These are phyloP conservation scores for Tetrahymena thermophila DNA, from an alignment of 73 alveolate genomes.

Conservation along the genomic window DNA sequence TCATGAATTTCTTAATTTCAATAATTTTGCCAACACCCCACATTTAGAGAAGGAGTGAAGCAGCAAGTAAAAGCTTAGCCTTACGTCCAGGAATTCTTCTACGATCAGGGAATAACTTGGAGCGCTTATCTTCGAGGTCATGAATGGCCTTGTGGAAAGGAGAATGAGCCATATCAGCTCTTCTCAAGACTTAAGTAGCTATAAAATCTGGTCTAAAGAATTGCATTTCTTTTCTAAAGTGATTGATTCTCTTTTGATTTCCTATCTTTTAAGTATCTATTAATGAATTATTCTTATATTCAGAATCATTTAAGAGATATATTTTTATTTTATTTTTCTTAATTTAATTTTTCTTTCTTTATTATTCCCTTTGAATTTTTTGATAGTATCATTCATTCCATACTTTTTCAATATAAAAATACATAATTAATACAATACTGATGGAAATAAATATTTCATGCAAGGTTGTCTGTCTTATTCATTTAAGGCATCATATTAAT, in stretches of 20 bases:
- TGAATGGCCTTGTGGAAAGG: constrained; percentile 34
- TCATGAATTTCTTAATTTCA: constrained; percentile 24
- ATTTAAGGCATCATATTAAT: too few species aligned
- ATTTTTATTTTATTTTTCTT: background rate
- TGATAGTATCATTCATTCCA: background rate
- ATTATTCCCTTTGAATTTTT: background rate
- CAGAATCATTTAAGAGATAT: background rate
- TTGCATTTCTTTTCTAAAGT: background rate
- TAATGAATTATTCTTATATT: background rate
- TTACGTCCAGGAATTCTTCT: constrained; percentile 48
- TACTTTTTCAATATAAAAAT: background rate
- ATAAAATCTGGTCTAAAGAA: background rate
- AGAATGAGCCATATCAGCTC: constrained; percentile 42
- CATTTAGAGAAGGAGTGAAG: constrained; percentile 9
- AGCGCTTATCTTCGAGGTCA: constrained; percentile 24
- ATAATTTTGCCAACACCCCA: constrained; percentile 21
- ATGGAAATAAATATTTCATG: background rate
- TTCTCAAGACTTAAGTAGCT: constrained; percentile 20
- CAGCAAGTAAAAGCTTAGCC: constrained; percentile 34
- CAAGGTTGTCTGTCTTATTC: too few species aligned
- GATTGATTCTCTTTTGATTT: background rate
- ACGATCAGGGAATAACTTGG: constrained; percentile 40
- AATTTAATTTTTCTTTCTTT: background rate
- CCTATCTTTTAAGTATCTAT: background rate
- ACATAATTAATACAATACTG: background rate